A percentile compares a stretch with the other conserved stretches of the same genome.
phyloP scores from a whole-genome alignment of 345 rosid genomes.

The Brassica juncea region DNA sequence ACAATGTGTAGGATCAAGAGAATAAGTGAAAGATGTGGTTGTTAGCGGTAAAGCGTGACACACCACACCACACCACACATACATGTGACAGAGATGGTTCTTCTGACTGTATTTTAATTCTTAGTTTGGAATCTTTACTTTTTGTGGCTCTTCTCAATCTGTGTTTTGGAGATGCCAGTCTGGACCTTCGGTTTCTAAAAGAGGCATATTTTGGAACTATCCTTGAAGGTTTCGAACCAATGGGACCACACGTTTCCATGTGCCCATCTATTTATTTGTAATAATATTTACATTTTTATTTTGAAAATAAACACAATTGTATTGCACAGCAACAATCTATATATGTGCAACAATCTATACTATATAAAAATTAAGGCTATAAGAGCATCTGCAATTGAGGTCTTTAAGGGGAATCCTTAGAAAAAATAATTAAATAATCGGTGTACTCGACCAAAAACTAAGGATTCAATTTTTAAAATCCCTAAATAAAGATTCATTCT shows the following conservation, averaged over 20 bases:
- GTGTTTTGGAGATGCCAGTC: not conserved
- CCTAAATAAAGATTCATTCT: no score
- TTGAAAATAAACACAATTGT: not conserved
- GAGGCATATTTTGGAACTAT: slow-evolving; percentile 15
- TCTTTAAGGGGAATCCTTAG: no score
- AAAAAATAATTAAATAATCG: no score
- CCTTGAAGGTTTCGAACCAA: slow-evolving; percentile 4
- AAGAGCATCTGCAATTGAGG: no score
- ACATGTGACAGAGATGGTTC: not conserved
- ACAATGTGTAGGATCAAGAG: not conserved
- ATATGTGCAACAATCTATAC: no score
- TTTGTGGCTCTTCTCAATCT: slow-evolving; percentile 13
- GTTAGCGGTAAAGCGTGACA: slow-evolving; percentile 16
- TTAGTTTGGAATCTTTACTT: not conserved
- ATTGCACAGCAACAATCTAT: no score
- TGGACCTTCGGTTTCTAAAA: not conserved
- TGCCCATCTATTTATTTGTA: not conserved
- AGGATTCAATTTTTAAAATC: no score
- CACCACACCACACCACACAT: not conserved
- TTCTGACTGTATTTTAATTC: not conserved
- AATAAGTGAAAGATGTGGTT: slow-evolving; percentile 20
- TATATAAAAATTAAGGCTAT: no score
- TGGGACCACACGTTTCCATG: slow-evolving; percentile 11
- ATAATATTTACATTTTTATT: not conserved
- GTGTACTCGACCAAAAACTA: no score